Conservation (phyloP, 1,284 basidiomycete species). For the Apiotrichum porosum region DNA sequence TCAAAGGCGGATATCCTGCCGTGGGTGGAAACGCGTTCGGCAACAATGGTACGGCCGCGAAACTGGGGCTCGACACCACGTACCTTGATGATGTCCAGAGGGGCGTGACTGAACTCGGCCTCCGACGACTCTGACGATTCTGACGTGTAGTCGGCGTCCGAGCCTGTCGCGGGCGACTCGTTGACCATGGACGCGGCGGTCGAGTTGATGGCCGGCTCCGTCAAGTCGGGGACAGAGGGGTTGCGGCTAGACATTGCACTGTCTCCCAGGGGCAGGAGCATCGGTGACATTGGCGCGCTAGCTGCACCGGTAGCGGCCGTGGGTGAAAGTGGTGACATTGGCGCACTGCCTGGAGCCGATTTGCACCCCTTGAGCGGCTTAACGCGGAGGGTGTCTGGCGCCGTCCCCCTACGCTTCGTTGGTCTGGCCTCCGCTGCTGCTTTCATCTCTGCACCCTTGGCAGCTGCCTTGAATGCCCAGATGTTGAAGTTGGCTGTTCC, state of each 20-base stretch:
- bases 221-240: background rate
- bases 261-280: background rate
- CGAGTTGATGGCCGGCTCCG: background rate
- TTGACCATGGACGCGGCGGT: background rate
- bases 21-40: conserved; percentile 77
- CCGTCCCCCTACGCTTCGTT: too few relatives aligned
- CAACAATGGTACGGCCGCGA: conserved; percentile 56
- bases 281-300: background rate
- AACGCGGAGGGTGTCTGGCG: too few relatives aligned
- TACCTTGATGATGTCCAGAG: conserved; percentile 25
- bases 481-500: conserved; percentile 47
- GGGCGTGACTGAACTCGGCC: background rate
- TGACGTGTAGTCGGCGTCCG: too few relatives aligned
- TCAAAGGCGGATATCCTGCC: conserved; percentile 77
- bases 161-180: background rate
- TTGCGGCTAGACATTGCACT: background rate
- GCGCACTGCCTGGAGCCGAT: too few relatives aligned
- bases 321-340: too few relatives aligned
- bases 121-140: background rate
- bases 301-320: too few relatives aligned
- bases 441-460: conserved; percentile 16
- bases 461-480: conserved; percentile 42
- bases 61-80: conserved; percentile 36
- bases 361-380: too few relatives aligned
- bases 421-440: too few relatives aligned